These are phyloP conservation scores for Penicillium soppii DNA, from an alignment of 495 filamentous ascomycete species.

Conservation along the genomic window DNA sequence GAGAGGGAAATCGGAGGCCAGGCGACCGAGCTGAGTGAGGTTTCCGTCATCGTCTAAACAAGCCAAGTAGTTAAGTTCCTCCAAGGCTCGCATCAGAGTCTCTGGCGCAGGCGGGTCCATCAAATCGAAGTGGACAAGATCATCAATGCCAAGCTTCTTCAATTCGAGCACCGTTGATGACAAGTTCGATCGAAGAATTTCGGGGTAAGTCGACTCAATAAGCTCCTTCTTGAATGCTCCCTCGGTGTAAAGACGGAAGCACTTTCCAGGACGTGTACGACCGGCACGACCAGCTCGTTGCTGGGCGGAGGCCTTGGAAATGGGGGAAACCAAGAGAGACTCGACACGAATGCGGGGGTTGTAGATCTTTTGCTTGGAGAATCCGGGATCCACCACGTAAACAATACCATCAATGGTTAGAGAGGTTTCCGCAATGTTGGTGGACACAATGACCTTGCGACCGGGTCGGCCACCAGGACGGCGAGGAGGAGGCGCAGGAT, in stretches of 20 bases:
- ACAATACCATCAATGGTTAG: conserved; percentile 99
- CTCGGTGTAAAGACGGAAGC: conserved; percentile 96
- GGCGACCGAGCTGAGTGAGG: conserved; percentile 76
- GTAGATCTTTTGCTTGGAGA: conserved; percentile 99
- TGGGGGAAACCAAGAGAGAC: conserved; percentile 91
- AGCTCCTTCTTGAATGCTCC: conserved; percentile 96
- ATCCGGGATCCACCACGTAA: conserved; percentile 97
- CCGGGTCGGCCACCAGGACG: conserved; percentile 79
- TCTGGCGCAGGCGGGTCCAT: conserved; percentile 99
- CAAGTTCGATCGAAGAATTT: conserved; percentile 92
- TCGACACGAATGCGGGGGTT: conserved; percentile 96
- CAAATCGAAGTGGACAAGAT: conserved; percentile 96
- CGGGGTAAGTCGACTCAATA: conserved; percentile 94
- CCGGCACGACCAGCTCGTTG: conserved; percentile 98
- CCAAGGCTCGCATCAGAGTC: conserved; percentile 96
- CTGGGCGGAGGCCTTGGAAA: conserved; percentile 97
- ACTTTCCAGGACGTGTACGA: conserved; percentile 96
- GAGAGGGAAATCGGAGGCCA: conserved; percentile 94
- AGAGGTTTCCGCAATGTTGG: conserved; percentile 97
- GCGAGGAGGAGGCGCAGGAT: conserved; percentile 72
- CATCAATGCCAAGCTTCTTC: conserved; percentile 95
- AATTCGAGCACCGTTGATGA: conserved; percentile 92
- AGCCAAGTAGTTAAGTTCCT: conserved; percentile 96
- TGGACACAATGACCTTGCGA: conserved; percentile 92
- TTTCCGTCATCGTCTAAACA: conserved; percentile 97